These are phyloP conservation scores for Ophiostoma sp. DNA, from an alignment of 2,329 filamentous ascomycete species.

Conservation along the genomic window DNA sequence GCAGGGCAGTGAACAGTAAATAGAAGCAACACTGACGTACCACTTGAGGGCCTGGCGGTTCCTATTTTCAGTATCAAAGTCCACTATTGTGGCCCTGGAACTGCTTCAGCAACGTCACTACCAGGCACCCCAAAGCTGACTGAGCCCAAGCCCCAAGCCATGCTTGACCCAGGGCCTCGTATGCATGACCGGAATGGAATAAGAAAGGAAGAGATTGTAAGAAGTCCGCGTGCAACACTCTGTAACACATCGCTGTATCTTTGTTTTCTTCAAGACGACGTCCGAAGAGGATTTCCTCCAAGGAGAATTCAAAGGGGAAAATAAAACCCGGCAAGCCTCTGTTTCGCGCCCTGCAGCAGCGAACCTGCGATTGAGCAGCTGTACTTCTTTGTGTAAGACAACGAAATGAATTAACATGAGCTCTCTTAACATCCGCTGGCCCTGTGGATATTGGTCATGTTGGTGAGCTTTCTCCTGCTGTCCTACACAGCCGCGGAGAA, in stretches of 20 bases:
- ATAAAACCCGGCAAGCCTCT: background rate
- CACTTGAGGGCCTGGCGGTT: background rate
- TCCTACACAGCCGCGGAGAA: background rate
- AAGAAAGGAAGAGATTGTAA: background rate
- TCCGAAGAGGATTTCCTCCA: background rate
- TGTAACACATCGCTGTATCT: background rate
- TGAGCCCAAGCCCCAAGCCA: background rate
- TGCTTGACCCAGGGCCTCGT: background rate
- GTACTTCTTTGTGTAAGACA: background rate
- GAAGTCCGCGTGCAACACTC: background rate
- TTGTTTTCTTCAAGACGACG: background rate
- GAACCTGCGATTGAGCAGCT: background rate
- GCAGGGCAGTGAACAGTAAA: background rate
- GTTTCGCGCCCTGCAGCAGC: constrained; percentile 2
- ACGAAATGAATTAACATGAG: background rate
- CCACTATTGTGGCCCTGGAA: background rate
- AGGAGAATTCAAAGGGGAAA: constrained; percentile 12
- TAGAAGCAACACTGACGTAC: background rate
- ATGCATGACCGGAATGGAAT: background rate
- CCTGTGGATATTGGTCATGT: background rate
- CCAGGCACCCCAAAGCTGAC: background rate
- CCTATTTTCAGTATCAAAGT: background rate
- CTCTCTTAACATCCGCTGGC: background rate
- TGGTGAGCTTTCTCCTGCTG: background rate
- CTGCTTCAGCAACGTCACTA: background rate